These are phyloP conservation scores for Penicillium goetzii DNA, from an alignment of 495 filamentous ascomycete species.

Conservation along the genomic window DNA sequence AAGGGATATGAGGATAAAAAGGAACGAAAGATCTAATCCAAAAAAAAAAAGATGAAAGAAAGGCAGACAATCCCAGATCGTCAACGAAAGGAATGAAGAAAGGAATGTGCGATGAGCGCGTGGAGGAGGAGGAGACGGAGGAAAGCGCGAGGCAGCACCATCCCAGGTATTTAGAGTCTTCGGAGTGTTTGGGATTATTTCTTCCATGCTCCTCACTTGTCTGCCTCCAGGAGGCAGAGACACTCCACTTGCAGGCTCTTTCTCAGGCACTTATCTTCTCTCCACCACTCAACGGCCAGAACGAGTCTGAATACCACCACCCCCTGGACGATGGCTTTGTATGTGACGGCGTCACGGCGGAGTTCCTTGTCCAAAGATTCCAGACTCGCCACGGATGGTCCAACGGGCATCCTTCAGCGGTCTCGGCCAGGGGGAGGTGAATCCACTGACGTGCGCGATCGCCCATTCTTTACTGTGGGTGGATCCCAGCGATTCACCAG, in stretches of 20 bases:
- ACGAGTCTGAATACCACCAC: neutral
- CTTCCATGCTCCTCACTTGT: neutral
- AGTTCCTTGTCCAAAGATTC: neutral
- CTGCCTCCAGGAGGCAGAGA: conserved; percentile 8
- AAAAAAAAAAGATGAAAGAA: conserved; percentile 12
- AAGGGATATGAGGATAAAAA: conserved; percentile 4
- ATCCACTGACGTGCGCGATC: conserved; percentile 16
- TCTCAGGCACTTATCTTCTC: neutral
- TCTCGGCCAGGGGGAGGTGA: conserved; percentile 5
- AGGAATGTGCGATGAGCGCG: conserved; percentile 29
- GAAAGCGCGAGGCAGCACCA: conserved; percentile 17
- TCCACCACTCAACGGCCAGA: conserved; percentile 15
- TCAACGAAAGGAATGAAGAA: conserved; percentile 30
- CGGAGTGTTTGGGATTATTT: conserved; percentile 5
- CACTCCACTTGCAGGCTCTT: conserved; percentile 8
- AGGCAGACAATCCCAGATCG: conserved; percentile 30
- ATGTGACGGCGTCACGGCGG: neutral
- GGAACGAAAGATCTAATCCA: neutral
- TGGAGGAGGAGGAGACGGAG: conserved; percentile 20
- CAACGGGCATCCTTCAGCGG: conserved; percentile 6
- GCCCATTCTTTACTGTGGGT: conserved; percentile 22
- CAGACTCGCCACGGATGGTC: neutral
- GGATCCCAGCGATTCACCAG: conserved; percentile 5
- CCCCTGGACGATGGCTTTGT: conserved; percentile 15
- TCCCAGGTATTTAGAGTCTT: conserved; percentile 11